These are phyloP conservation scores for Sonneratia caseolaris DNA, from an alignment of 345 rosid genomes.

Conservation along the genomic window DNA sequence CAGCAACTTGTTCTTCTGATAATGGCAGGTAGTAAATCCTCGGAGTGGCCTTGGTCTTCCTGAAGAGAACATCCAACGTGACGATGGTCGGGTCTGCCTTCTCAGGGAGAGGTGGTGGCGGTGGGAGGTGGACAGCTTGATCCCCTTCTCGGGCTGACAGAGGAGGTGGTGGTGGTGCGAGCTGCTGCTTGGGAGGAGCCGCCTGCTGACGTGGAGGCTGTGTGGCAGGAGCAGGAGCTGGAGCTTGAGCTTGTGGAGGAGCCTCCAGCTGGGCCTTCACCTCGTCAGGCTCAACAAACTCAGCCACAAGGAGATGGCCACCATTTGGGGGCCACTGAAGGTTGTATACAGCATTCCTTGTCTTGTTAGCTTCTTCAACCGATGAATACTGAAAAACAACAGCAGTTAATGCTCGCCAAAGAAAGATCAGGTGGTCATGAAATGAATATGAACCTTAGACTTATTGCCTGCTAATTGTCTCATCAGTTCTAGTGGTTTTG, in stretches of 20 bases:
- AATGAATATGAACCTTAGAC: neutral
- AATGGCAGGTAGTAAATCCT: conserved; percentile 89
- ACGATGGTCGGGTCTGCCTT: conserved; percentile 78
- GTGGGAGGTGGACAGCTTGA: conserved; percentile 41
- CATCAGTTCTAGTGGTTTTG: neutral
- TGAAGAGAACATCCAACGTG: conserved; percentile 86
- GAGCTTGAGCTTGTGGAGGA: conserved; percentile 28
- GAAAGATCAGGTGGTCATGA: neutral
- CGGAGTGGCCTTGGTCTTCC: conserved; percentile 91
- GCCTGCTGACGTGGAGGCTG: conserved; percentile 37
- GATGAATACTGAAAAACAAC: conserved; percentile 60
- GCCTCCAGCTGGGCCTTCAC: conserved; percentile 55
- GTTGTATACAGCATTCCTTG: conserved; percentile 83
- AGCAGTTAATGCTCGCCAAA: neutral
- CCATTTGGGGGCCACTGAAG: conserved; percentile 97
- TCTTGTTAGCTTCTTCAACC: conserved; percentile 72
- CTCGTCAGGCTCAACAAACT: conserved; percentile 80
- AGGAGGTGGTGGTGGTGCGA: conserved; percentile 51
- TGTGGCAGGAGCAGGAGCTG: conserved; percentile 6
- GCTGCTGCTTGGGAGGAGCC: conserved; percentile 49
- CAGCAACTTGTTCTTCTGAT: conserved; percentile 81
- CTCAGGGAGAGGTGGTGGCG: conserved; percentile 53
- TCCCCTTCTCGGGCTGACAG: conserved; percentile 60
- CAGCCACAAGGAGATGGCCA: conserved; percentile 73
- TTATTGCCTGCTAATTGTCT: too few relatives aligned